Evolutionary conservation across 805 yeast species (phyloP).

Genomic region (Myxozyma neotropica): DNA sequence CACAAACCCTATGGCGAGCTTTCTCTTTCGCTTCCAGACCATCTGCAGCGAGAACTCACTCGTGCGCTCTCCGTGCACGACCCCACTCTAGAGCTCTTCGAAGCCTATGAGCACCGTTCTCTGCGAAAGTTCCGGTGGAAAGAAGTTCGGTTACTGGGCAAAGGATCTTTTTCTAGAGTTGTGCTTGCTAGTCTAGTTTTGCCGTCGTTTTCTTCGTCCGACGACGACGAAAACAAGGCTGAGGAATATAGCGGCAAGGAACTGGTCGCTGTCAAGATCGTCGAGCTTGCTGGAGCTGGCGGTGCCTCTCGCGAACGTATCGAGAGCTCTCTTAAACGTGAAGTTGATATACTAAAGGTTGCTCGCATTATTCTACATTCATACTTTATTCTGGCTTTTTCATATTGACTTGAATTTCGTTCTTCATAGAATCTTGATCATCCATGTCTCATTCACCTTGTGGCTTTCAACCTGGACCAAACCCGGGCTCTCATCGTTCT

Average conservation of each 20-base stretch:
- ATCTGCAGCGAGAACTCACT: slow-evolving; percentile 22
- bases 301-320: slow-evolving; percentile 54
- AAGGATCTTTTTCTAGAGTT: slow-evolving; percentile 48
- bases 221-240: slow-evolving; percentile 6
- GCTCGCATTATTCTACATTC: background rate
- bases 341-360: slow-evolving; percentile 61
- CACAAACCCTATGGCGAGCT: slow-evolving; percentile 9
- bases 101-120: slow-evolving; percentile 39
- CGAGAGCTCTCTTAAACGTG: slow-evolving; percentile 69
- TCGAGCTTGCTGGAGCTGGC: slow-evolving; percentile 47
- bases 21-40: slow-evolving; percentile 3
- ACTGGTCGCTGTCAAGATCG: slow-evolving; percentile 72
- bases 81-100: slow-evolving; percentile 30
- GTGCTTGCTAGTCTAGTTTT: slow-evolving; percentile 41
- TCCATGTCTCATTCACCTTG: slow-evolving; percentile 27
- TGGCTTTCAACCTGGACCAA: slow-evolving; percentile 39
- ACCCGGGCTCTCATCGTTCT: slow-evolving; percentile 56
- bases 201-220: slow-evolving; percentile 1
- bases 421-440: slow-evolving; percentile 28
- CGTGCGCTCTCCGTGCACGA: slow-evolving; percentile 23
- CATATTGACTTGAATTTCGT: background rate
- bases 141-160: slow-evolving; percentile 42
- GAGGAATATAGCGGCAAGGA: slow-evolving; percentile 13
- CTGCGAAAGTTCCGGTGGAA: slow-evolving; percentile 39
- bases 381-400: too few relatives aligned